These are phyloP conservation scores for Calycina marina DNA, from an alignment of 2,329 filamentous ascomycete species.

Conservation along the genomic window DNA sequence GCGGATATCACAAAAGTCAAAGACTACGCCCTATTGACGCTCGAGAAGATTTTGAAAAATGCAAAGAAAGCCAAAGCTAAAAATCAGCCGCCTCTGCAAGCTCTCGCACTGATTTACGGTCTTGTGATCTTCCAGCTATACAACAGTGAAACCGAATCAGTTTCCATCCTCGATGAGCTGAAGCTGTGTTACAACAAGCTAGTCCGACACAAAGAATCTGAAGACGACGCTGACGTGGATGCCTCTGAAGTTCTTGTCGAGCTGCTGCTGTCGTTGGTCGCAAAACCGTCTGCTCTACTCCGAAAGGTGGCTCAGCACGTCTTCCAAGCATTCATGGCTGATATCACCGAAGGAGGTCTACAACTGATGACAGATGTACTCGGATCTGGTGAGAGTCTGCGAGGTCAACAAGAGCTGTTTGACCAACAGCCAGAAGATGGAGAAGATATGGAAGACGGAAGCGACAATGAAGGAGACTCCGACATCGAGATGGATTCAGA, in stretches of 20 bases:
- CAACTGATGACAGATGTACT: conserved; percentile 54
- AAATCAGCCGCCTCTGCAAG: conserved; percentile 29
- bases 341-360: conserved; percentile 60
- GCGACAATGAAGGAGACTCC: conserved; percentile 32
- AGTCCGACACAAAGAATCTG: conserved; percentile 32
- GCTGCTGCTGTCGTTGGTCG: conserved; percentile 77
- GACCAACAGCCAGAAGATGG: conserved; percentile 49
- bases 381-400: conserved; percentile 61
- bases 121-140: conserved; percentile 80
- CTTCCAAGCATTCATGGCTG: conserved; percentile 65
- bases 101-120: conserved; percentile 68
- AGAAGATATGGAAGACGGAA: conserved; percentile 26
- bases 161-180: conserved; percentile 72
- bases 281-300: conserved; percentile 71
- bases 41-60: conserved; percentile 36
- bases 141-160: conserved; percentile 74
- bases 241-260: conserved; percentile 67
- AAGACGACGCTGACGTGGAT: conserved; percentile 34
- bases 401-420: conserved; percentile 79
- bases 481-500: conserved; percentile 32
- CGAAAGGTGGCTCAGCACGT: conserved; percentile 78
- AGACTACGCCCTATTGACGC: conserved; percentile 34
- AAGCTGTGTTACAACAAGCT: conserved; percentile 58
- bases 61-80: conserved; percentile 22
- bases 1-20: conserved; percentile 37